Base-by-base conservation (phyloP, 2,329 filamentous ascomycete species). In the Penicillium sp. region DNA sequence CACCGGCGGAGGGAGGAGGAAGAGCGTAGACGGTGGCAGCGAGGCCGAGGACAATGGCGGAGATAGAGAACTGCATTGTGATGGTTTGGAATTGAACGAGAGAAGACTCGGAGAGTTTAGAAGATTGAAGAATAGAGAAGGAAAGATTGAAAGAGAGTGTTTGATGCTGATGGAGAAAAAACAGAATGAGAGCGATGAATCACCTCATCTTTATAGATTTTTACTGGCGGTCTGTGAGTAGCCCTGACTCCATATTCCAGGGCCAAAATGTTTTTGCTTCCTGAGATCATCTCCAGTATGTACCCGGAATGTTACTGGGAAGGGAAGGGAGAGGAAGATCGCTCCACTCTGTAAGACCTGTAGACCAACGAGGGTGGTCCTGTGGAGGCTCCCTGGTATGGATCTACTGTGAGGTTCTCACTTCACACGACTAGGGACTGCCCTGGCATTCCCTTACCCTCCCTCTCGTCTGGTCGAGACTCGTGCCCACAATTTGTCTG, bases 51-150 rank as follows among this genome's bases (percentile, higher is more conserved):
- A 74, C 62, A 62, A 64, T 63, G 60, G 72, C 60, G 62, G 68
- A 61, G 56, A 73, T 55, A 60, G 70, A 64, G 67, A 75, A 74
- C 68, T 75, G 67, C 73, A 75, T 75, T 74, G 63, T 74, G 71
- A 67, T 57, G 57, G 58, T 57, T 71, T 68, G 70, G 66, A 57
- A 57, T 64, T 68, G 61, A 69, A 69, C 59, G 68, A 68, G 65
- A 66, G 66, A 54, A 43, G 41, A 57, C 62, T 63, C 61, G 63
- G 64, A 66, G 59, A 47, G 27, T 29, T 13, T 9, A 45, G 29
- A 44, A 44, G 35, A 51, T 57, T 29, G 55, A 55, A 56, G 53
- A 47, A 49, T 61, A 58, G 36, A 54, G 59, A 68, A 68, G 44
- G 58, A 64, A 63, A 66, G 65, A 57, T 41, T 65, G 61, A 69